phyloP scores from a whole-genome alignment of 306 rosid species.

The Pachyrhizus erosus region DNA sequence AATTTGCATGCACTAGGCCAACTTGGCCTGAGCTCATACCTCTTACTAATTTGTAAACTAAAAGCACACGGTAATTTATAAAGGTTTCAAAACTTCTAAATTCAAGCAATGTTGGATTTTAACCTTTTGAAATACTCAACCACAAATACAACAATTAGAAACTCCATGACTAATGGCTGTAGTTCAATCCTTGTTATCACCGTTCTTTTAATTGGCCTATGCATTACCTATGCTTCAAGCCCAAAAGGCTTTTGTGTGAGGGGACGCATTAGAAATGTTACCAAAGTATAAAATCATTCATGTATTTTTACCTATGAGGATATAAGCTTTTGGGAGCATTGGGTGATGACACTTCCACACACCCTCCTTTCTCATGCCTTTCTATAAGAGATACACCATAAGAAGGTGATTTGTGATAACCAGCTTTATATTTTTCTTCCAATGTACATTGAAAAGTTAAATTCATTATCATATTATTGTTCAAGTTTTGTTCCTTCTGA shows the following conservation, averaged over 20 bases:
- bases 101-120: background rate
- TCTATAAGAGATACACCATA: conserved; percentile 23
- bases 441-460: background rate
- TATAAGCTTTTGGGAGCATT: background rate
- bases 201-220: background rate
- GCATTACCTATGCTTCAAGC: background rate
- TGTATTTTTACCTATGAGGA: background rate
- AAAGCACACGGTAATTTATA: background rate
- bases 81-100: background rate
- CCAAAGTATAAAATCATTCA: background rate
- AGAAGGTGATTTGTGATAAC: conserved; percentile 25
- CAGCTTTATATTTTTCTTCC: conserved; percentile 31
- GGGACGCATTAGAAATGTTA: background rate
- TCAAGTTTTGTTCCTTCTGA: conserved; percentile 31
- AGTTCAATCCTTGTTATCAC: background rate
- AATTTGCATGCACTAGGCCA: background rate
- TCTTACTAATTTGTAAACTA: background rate
- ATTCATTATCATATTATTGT: background rate
- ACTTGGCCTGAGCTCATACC: background rate
- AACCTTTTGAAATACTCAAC: background rate
- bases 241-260: background rate
- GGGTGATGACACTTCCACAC: background rate
- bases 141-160: background rate
- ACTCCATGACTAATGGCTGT: background rate
- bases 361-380: background rate